Percentiles rank a stretch among this genome's conserved stretches.
These are phyloP conservation scores for Colletotrichum karsti DNA, from an alignment of 2,329 filamentous ascomycete genomes.

Conservation along the genomic window DNA sequence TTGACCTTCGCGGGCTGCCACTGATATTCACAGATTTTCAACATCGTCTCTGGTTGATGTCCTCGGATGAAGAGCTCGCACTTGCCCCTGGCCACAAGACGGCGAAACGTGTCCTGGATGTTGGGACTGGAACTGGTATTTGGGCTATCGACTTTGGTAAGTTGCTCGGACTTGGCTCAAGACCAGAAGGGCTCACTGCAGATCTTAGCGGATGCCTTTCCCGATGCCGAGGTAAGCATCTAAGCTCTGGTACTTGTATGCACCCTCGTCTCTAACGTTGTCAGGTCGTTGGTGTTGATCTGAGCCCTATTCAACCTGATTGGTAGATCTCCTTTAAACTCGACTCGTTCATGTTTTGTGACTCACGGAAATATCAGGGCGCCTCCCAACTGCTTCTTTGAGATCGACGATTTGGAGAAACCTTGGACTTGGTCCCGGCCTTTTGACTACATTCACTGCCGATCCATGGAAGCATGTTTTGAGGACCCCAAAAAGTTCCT, in stretches of 20 bases:
- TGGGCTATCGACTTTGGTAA: conserved; percentile 53
- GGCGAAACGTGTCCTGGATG: conserved; percentile 46
- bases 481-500: conserved; percentile 15
- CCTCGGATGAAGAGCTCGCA: conserved; percentile 38
- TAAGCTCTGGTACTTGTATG: too few relatives aligned
- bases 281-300: conserved; percentile 13
- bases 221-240: conserved; percentile 37
- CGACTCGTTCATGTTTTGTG: too few relatives aligned
- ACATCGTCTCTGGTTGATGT: conserved; percentile 42
- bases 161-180: not conserved
- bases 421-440: conserved; percentile 45
- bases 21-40: conserved; percentile 38
- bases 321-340: too few relatives aligned
- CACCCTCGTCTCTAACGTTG: too few relatives aligned
- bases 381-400: conserved; percentile 57
- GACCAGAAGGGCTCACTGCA: too few relatives aligned
- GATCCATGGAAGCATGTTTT: conserved; percentile 40
- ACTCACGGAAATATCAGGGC: conserved; percentile 37
- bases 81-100: conserved; percentile 34
- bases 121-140: conserved; percentile 56
- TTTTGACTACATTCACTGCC: conserved; percentile 50
- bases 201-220: conserved; percentile 40
- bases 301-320: conserved; percentile 16
- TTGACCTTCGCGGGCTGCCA: too few relatives aligned
- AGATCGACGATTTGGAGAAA: conserved; percentile 50